phyloP scores from a whole-genome alignment of 148 eudicot genomes.

The Tetragonia tetragonoides region DNA sequence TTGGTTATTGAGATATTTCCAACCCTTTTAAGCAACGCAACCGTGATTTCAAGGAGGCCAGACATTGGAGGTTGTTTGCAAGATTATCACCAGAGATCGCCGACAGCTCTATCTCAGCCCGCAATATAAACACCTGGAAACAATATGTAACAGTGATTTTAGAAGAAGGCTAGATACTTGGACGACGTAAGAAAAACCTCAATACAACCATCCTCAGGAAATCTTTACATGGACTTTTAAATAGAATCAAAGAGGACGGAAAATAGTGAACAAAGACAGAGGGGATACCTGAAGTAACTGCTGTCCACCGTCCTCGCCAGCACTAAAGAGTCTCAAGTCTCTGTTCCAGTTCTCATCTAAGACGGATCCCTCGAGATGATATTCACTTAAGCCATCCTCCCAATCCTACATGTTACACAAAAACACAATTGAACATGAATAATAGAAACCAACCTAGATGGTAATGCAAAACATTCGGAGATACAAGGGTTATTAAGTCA shows the following conservation, averaged over 20 bases:
- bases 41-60: conserved; percentile 56
- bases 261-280: neutral
- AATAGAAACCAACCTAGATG: neutral
- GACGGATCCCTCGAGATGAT: conserved; percentile 88
- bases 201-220: neutral
- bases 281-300: conserved; percentile 79
- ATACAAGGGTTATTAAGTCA: neutral
- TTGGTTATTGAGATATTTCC: conserved; percentile 37
- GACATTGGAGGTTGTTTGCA: conserved; percentile 44
- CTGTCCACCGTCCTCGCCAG: conserved; percentile 84
- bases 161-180: neutral
- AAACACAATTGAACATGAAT: neutral
- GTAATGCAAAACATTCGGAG: conserved; percentile 2
- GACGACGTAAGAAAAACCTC: neutral
- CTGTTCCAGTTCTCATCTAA: conserved; percentile 92
- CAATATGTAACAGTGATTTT: neutral
- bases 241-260: neutral
- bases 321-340: conserved; percentile 76
- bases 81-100: conserved; percentile 59
- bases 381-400: conserved; percentile 94
- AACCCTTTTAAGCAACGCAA: conserved; percentile 45
- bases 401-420: conserved; percentile 56
- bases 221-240: neutral
- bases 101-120: conserved; percentile 88
- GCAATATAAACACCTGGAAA: conserved; percentile 73